A percentile compares a stretch with the other conserved stretches of the same genome.
These are phyloP conservation scores for Themeda triandra DNA, from an alignment of 176 grass and related monocot genomes.

Conservation along the genomic window DNA sequence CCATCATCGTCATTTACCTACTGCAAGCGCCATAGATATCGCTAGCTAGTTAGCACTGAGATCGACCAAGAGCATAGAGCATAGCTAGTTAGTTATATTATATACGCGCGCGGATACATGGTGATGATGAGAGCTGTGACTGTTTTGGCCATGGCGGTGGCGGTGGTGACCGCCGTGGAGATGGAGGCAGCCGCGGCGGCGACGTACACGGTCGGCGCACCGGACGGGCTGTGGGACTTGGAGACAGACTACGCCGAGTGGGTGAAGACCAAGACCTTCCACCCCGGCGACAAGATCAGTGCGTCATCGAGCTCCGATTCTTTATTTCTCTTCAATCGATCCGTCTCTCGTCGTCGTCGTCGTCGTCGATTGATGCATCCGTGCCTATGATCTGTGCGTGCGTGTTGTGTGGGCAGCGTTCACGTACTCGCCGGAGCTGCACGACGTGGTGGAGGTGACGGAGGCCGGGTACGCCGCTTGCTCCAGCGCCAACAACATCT, in stretches of 20 bases:
- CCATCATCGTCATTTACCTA: no score
- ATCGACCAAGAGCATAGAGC: no score
- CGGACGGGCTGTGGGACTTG: conserved; percentile 66
- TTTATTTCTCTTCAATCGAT: no score
- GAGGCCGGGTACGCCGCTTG: conserved; percentile 48
- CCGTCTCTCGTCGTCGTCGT: no score
- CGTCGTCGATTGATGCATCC: no score
- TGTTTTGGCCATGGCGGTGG: not conserved
- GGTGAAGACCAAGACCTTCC: conserved; percentile 44
- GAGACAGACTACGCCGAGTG: conserved; percentile 59
- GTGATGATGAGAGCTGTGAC: not conserved
- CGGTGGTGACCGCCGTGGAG: not conserved
- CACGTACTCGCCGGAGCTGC: conserved; percentile 48
- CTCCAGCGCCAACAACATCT: conserved; percentile 42
- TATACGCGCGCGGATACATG: no score
- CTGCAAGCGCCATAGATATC: no score
- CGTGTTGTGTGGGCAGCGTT: conserved; percentile 36
- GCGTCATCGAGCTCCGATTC: not conserved
- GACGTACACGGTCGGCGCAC: conserved; percentile 68
- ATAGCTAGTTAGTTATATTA: no score
- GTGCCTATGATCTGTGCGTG: no score
- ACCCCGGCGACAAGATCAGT: conserved; percentile 61
- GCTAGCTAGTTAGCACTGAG: no score
- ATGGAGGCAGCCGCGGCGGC: not conserved
- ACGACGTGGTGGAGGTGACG: conserved; percentile 74